phyloP scores from a whole-genome alignment of 2,329 filamentous ascomycete genomes.

The Phialophora verrucosa region DNA sequence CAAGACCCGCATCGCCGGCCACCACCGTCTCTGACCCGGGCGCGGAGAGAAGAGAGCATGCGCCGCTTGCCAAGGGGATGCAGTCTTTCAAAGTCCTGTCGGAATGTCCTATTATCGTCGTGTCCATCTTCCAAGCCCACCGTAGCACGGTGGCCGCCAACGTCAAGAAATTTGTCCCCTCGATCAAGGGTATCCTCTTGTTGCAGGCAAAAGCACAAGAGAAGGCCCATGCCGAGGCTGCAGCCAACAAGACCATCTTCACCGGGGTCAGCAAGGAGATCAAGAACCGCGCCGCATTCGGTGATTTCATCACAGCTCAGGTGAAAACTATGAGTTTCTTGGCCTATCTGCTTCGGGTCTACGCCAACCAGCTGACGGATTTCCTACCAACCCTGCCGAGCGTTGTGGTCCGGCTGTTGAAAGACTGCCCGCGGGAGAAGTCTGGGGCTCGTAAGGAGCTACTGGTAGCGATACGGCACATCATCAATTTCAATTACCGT shows the following conservation, averaged over 20 bases:
- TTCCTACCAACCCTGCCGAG: conserved; percentile 84
- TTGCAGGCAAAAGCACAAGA: conserved; percentile 92
- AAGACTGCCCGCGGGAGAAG: conserved; percentile 94
- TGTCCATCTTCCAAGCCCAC: conserved; percentile 96
- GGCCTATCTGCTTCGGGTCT: conserved; percentile 87
- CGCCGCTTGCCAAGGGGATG: conserved; percentile 88
- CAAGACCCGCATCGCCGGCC: conserved; percentile 86
- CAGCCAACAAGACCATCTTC: conserved; percentile 78
- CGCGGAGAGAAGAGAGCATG: conserved; percentile 78
- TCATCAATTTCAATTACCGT: conserved; percentile 98
- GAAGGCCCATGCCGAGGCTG: conserved; percentile 85
- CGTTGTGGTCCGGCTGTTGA: conserved; percentile 86
- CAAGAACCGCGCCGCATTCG: conserved; percentile 90
- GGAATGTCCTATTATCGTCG: conserved; percentile 97
- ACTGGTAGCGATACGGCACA: conserved; percentile 93
- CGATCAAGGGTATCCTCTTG: conserved; percentile 88
- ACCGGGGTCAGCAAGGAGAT: conserved; percentile 93
- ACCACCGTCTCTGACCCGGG: conserved; percentile 77
- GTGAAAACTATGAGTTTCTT: conserved; percentile 99
- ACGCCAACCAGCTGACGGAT: conserved; percentile 83
- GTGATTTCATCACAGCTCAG: conserved; percentile 96
- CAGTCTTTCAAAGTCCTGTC: conserved; percentile 98
- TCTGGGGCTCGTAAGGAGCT: conserved; percentile 93
- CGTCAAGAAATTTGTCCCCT: conserved; percentile 87
- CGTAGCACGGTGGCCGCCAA: conserved; percentile 78